Percentiles rank a stretch among this genome's conserved stretches.
Conservation (phyloP, 2,329 filamentous ascomycete species). For the Aureobasidium sp. region DNA sequence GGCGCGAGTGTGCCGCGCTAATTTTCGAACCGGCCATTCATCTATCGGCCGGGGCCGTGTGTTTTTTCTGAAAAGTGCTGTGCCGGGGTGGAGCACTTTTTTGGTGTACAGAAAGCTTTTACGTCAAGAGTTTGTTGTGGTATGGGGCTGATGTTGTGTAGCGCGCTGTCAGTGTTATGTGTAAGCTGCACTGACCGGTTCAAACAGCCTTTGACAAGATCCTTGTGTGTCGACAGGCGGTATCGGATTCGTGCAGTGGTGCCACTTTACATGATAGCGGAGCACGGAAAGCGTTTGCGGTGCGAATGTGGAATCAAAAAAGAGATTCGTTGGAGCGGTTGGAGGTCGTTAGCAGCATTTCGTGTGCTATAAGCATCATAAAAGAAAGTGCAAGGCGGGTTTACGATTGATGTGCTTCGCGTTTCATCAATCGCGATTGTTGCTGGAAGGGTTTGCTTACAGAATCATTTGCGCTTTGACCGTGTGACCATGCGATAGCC, state of each 20-base stretch:
- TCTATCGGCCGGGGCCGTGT: conserved; percentile 1
- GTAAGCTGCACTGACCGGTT: conserved; percentile 4
- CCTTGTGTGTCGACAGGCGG: not conserved
- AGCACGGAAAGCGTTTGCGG: not conserved
- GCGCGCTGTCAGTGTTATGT: not conserved
- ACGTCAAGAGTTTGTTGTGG: not conserved
- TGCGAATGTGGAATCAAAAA: not conserved
- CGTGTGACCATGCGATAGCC: not conserved
- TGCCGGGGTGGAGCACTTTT: not conserved
- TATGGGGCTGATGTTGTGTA: not conserved
- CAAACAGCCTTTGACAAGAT: not conserved
- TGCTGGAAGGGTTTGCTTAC: not conserved
- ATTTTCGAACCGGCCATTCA: not conserved
- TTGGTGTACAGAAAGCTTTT: not conserved
- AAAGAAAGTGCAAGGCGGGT: not conserved
- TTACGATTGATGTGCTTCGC: conserved; percentile 7
- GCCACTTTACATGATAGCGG: conserved; percentile 4
- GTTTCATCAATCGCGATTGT: conserved; percentile 1
- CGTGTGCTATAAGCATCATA: not conserved
- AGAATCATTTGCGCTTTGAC: conserved; percentile 6
- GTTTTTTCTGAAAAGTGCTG: not conserved
- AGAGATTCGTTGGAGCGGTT: not conserved
- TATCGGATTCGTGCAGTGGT: not conserved
- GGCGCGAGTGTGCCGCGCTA: conserved; percentile 10
- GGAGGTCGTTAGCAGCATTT: not conserved